Evolutionary conservation across 768 basidiomycete genomes (phyloP), one percentile per base, ranked within the genome.

Genomic region (Suillus occidentalis): DNA sequence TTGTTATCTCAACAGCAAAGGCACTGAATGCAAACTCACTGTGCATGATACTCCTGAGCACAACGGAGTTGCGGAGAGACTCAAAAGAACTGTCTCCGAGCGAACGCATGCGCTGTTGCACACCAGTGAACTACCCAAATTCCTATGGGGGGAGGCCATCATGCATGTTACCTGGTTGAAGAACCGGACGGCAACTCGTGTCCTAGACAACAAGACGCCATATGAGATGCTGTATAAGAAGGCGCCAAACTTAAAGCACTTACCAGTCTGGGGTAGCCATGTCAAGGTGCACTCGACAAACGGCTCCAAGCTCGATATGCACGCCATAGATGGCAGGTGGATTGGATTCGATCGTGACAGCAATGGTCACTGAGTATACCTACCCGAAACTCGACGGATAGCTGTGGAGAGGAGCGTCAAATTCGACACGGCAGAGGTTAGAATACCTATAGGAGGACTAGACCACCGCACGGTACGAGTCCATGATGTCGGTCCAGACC

Each of bases 11-110:
- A 68, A 76, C 1, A 56, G 61, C 0, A 70, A 76, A 9, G 85
- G 85, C 0, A 85, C 79, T 0, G 36, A 63, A 4, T 75, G 75
- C 16, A 73, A 79, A 57, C 69, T 78, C 2, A 83, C 80, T 1
- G 71, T 78, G 1, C 79, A 81, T 28, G 74, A 85, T 65, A 81
- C 79, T 0, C 82, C 79, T 0, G 70, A 80, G 59, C 74, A 84
- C 49, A 85, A 84, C 63, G 81, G 84, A 0, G 66, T 83, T 18
- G 77, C 83, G 0, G 78, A 85, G 68, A 70, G 76, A 12, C 67
- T 72, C 4, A 85, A 83, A 65, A 69, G 77, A 8, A 80, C 76
- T 0, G 65, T 80, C 12, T n/a, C 78, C 4, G 76, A 82, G 50
- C 63, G 70, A 9, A 72, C 76, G 0, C 71, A 72, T 0, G 78